Conservation (phyloP, 331 rosid species). For the Erythrophleum ivorense region DNA sequence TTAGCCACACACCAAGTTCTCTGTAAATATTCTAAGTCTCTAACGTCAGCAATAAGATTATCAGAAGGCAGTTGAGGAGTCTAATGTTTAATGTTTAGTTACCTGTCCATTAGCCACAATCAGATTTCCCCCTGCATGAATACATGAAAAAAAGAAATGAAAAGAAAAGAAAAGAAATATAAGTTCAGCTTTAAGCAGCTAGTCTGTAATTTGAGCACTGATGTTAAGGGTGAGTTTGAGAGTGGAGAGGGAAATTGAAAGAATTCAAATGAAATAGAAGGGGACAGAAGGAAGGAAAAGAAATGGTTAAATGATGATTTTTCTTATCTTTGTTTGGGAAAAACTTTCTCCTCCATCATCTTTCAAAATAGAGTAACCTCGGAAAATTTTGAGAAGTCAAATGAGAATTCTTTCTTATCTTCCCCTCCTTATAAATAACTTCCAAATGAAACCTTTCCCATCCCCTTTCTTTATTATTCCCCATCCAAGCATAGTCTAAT, state of each 20-base stretch:
- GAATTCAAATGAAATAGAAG: not conserved
- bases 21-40: slow-evolving; percentile 43
- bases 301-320: not conserved
- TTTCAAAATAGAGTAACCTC: not conserved
- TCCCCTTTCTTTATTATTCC: too few relatives aligned
- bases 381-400: not conserved
- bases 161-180: not conserved
- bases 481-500: too few relatives aligned
- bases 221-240: not conserved
- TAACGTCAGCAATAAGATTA: slow-evolving; percentile 1
- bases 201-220: not conserved
- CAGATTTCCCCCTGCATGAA: slow-evolving; percentile 50
- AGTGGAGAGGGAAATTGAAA: too few relatives aligned
- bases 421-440: too few relatives aligned
- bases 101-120: slow-evolving; percentile 66
- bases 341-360: too few relatives aligned
- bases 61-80: not conserved
- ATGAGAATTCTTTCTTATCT: too few relatives aligned
- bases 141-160: slow-evolving; percentile 2
- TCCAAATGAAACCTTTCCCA: too few relatives aligned
- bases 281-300: not conserved
- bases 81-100: slow-evolving; percentile 2
- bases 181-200: slow-evolving; percentile 8
- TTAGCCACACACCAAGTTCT: slow-evolving; percentile 89
- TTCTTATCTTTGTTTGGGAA: too few relatives aligned